These are phyloP conservation scores for Phoma sp. DNA, from an alignment of 2,329 filamentous ascomycete species.

Conservation along the genomic window DNA sequence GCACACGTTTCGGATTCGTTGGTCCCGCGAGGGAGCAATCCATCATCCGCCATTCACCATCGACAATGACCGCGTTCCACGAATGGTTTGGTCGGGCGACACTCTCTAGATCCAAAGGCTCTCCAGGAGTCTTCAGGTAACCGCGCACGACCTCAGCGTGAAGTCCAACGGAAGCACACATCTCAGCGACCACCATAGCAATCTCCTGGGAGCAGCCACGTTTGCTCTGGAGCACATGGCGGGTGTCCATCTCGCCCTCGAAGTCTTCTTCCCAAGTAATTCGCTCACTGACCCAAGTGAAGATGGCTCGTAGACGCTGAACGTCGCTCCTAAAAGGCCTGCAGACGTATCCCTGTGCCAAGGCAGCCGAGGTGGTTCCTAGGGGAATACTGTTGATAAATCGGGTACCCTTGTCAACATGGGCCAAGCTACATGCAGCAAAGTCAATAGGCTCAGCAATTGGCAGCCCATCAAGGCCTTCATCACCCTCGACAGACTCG, in stretches of 20 bases:
- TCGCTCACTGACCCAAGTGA: constrained; percentile 96
- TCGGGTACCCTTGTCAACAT: constrained; percentile 95
- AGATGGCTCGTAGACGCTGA: constrained; percentile 90
- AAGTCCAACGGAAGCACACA: constrained; percentile 90
- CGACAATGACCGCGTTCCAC: constrained; percentile 95
- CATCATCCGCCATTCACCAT: constrained; percentile 95
- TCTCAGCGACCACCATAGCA: constrained; percentile 85
- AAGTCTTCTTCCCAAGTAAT: constrained; percentile 96
- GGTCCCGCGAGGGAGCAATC: constrained; percentile 92
- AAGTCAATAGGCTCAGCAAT: constrained; percentile 87
- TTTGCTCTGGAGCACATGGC: constrained; percentile 82
- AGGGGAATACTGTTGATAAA: constrained; percentile 86
- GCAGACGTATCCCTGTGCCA: constrained; percentile 92
- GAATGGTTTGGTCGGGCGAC: constrained; percentile 92
- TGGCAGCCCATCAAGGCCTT: constrained; percentile 82
- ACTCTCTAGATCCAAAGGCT: constrained; percentile 74
- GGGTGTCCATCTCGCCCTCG: constrained; percentile 82
- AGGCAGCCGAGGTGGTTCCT: constrained; percentile 78
- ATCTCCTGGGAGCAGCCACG: constrained; percentile 90
- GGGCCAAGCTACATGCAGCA: constrained; percentile 75
- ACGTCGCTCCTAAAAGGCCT: constrained; percentile 94
- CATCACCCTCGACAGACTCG: constrained; percentile 86
- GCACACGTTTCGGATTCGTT: constrained; percentile 79
- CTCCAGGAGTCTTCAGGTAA: constrained; percentile 89
- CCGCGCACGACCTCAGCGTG: constrained; percentile 87